Base-by-base conservation (phyloP, 2,329 filamentous ascomycete genomes). In the Penicillium sp. region DNA sequence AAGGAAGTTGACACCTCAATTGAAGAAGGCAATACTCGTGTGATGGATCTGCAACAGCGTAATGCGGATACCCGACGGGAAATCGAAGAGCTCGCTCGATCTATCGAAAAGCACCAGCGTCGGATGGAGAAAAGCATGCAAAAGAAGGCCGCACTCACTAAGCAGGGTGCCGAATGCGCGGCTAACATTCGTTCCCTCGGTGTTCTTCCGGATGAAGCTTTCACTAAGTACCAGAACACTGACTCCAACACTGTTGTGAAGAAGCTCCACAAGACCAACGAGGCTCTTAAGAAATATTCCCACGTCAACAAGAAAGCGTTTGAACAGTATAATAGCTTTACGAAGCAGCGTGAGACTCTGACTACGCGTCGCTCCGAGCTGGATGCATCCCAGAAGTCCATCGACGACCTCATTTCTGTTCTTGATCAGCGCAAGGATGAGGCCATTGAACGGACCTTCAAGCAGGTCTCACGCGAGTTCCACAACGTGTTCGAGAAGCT, bases 301-400 rank as follows among this genome's bases (percentile, higher is more conserved):
- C 88, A 96, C 63, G 90, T 98, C 72, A 98, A 98, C 79, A 98
- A 97, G 74, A 97, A 98, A 73, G 93, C 93, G 0, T 95, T 97
- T 65, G 94, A 98, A 71, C 93, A 98, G 69, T 98, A 97, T 75
- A 94, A 91, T 73, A 95, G 84, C 72, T 98, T 97, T 68, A 96
- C 91, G 7, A 86, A 84, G 44, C 88, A 96, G 70, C 85, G 94
- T 50, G 90, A 95, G 54, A 85, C 85, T 21, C 77, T 98, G 17
- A 86, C 87, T 43, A 85, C 87, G 63, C 85, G 93, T 58, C 82
- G 91, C 43, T 81, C 84, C 60, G 93, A 97, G 67, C 81, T 98
- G 10, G 88, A 95, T 61, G 83, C 82, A 13, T 91, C 87, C 3
- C 88, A 95, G 59, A 78, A 77, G 32, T 91, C 88, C 1, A 98